These are phyloP conservation scores for Coprinellus micaceus DNA, from an alignment of 768 basidiomycete genomes.

Conservation along the genomic window DNA sequence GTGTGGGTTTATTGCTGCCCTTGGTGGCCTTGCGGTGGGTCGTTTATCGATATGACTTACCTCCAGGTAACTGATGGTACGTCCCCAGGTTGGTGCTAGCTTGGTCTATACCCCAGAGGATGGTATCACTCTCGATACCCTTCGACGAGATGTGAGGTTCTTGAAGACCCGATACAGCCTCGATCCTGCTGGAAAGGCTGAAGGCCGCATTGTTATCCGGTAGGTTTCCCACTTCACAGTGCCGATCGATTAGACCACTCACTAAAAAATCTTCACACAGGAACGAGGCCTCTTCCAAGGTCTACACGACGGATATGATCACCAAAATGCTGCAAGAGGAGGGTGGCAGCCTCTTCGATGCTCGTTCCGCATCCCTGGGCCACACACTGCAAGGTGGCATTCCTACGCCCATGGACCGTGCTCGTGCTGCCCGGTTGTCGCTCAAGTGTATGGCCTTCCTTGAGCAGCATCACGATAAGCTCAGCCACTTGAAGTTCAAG, in stretches of 20 bases:
- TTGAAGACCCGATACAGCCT: constrained; percentile 80
- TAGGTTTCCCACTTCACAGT: too few species aligned
- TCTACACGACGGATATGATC: constrained; percentile 89
- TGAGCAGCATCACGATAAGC: constrained; percentile 67
- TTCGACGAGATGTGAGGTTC: constrained; percentile 84
- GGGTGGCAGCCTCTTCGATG: constrained; percentile 88
- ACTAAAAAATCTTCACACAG: too few species aligned
- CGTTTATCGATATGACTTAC: constrained; percentile 26
- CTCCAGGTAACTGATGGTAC: background rate
- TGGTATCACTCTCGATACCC: constrained; percentile 78
- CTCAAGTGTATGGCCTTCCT: constrained; percentile 94
- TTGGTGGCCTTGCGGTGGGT: constrained; percentile 93
- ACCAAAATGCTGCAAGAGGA: constrained; percentile 95
- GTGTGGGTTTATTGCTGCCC: constrained; percentile 91
- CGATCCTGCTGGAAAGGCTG: constrained; percentile 84
- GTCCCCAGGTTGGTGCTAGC: constrained; percentile 76
- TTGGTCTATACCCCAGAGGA: constrained; percentile 92
- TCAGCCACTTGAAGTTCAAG: constrained; percentile 47
- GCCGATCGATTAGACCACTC: too few species aligned
- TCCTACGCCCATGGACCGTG: constrained; percentile 92
- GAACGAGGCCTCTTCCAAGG: constrained; percentile 81
- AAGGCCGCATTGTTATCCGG: constrained; percentile 92
- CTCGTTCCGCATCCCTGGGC: constrained; percentile 92
- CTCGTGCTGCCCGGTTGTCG: constrained; percentile 84
- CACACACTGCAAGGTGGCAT: constrained; percentile 96